Base-by-base conservation (phyloP, 306 rosid genomes). In the Trifolium dubium region DNA sequence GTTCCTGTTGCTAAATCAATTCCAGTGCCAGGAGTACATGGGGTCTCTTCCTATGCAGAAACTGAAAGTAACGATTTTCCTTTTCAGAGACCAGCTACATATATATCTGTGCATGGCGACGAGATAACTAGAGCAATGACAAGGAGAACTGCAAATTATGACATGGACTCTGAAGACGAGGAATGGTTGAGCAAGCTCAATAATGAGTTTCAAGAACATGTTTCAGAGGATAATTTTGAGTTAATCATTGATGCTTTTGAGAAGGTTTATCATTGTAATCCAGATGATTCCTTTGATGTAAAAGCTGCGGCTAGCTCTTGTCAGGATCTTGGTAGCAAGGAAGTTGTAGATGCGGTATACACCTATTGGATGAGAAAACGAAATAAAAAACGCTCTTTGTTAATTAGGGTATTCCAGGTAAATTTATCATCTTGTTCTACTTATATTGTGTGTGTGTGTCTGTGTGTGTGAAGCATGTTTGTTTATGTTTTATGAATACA, bases 121-220 rank as follows among this genome's bases (percentile, higher is more conserved):
- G 98, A 93, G 85, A 28, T 93, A 73, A 83, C 81, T 15, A 86
- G 97, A 84, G 90, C 88, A n/a, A 60, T 88, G 88, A 55, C 86
- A 10, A 90, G 78, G 84, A 78, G 41, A 66, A 76, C 83, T 0
- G 87, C 97, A 4, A 90, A 69, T 63, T 93, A 93, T 79, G 98
- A 93, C 84, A 82, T 93, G 93, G 98, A 93, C 55, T 83, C 86
- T 49, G 97, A 86, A 39, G 98, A 93, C 5, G 96, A 90, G 84
- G 85, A 76, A 69, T 93, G 97, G 96, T 85, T 93, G 50, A 79
- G 71, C 43, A 85, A 85, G 79, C 74, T 86, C 54, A 93, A 89
- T 61, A 3, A 58, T 7, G 84, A 81, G 63, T 81, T 54, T 53
- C 79, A 69, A 61, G 90, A 87, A 35, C 71, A 30, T 60, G 46